These are phyloP conservation scores for Cryptococcus floricola DNA, from an alignment of 1,284 basidiomycete species.

Conservation along the genomic window DNA sequence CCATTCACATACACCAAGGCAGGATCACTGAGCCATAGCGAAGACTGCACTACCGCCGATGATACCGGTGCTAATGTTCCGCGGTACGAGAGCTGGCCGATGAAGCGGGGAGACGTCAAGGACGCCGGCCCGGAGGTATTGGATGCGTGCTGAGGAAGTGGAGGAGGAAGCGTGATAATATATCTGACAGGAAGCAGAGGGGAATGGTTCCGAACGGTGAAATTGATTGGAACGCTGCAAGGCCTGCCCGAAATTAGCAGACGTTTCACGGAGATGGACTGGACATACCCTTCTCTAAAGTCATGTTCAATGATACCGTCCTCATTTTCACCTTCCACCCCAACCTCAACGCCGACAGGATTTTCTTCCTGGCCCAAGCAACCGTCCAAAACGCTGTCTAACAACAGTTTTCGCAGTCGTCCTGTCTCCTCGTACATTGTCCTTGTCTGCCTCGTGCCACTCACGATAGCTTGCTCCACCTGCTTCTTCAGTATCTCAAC, in stretches of 20 bases:
- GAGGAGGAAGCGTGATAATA: conserved; percentile 27
- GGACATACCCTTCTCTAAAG: conserved; percentile 62
- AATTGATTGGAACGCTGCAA: conserved; percentile 56
- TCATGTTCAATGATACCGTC: conserved; percentile 55
- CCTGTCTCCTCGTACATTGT: conserved; percentile 87
- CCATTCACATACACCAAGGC: conserved; percentile 26
- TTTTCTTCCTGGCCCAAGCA: conserved; percentile 75
- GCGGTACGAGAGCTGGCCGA: conserved; percentile 21
- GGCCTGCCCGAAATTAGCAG: conserved; percentile 51
- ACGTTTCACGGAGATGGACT: background rate
- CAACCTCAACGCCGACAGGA: conserved; percentile 54
- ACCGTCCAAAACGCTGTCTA: conserved; percentile 63
- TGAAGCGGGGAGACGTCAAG: conserved; percentile 10
- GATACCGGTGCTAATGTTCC: conserved; percentile 24
- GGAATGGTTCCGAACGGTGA: conserved; percentile 61
- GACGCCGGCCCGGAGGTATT: background rate
- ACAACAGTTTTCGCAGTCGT: conserved; percentile 62
- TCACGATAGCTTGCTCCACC: conserved; percentile 58
- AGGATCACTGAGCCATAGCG: conserved; percentile 27
- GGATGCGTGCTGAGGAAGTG: background rate
- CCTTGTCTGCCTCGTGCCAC: conserved; percentile 60
- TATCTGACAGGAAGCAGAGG: conserved; percentile 29
- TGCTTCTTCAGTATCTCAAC: conserved; percentile 58
- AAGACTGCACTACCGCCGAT: conserved; percentile 5
- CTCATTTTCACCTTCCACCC: conserved; percentile 40